Conservation (phyloP, 306 rosid genomes). For the Psophocarpus tetragonolobus region DNA sequence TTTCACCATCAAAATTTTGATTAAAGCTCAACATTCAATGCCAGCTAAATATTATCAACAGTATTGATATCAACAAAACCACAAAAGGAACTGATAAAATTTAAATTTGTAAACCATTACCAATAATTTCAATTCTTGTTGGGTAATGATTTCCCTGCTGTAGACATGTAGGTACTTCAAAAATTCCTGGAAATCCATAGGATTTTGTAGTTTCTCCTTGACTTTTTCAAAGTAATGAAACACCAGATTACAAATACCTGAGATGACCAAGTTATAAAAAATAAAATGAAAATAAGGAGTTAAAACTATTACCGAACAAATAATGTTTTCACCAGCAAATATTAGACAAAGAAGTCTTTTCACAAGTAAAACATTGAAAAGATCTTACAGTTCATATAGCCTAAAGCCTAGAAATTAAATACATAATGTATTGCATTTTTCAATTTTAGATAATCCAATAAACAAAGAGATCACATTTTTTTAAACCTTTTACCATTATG, state of each 20-base stretch:
- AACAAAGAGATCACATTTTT: not conserved
- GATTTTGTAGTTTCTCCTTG: slow-evolving; percentile 76
- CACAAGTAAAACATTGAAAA: slow-evolving; percentile 13
- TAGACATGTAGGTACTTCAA: slow-evolving; percentile 88
- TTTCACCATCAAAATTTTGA: not conserved
- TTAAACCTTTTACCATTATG: not conserved
- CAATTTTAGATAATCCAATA: slow-evolving; percentile 6
- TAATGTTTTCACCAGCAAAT: not conserved
- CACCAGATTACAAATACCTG: slow-evolving; percentile 73
- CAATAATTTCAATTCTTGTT: slow-evolving; percentile 78
- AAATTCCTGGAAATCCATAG: slow-evolving; percentile 84
- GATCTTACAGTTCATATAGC: not conserved
- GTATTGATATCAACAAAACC: not conserved
- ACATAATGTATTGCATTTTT: not conserved
- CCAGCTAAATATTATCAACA: not conserved
- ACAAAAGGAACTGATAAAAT: not conserved
- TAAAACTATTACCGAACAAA: slow-evolving; percentile 22
- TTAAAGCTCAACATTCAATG: not conserved
- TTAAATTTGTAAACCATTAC: slow-evolving; percentile 50
- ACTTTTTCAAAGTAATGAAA: slow-evolving; percentile 82
- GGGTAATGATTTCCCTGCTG: slow-evolving; percentile 86
- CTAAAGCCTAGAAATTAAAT: not conserved
- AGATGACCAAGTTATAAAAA: slow-evolving; percentile 22
- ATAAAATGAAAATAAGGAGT: not conserved
- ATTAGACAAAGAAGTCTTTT: slow-evolving; percentile 7